Conservation (phyloP, 306 rosid genomes). For the Heteromeles arbutifolia region DNA sequence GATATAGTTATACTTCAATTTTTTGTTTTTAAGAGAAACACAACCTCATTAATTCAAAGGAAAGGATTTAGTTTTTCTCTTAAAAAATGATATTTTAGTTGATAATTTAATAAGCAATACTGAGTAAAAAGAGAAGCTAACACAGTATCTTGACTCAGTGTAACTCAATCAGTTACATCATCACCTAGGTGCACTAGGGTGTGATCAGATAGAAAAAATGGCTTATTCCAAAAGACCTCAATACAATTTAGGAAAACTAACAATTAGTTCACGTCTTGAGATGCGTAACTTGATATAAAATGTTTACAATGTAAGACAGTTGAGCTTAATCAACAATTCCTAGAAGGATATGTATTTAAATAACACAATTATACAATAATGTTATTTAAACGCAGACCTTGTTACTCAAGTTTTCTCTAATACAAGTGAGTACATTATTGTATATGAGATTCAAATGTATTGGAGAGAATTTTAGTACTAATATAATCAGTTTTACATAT, state of each 20-base stretch:
- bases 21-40: too few relatives aligned
- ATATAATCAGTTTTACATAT: background rate
- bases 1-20: too few relatives aligned
- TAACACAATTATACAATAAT: too few relatives aligned
- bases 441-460: background rate
- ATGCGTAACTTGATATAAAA: background rate
- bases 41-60: background rate
- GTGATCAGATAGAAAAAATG: background rate
- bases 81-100: too few relatives aligned
- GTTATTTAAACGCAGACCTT: background rate
- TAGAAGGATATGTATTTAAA: too few relatives aligned
- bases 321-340: too few relatives aligned
- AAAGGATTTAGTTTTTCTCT: background rate
- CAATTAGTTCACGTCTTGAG: background rate
- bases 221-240: background rate
- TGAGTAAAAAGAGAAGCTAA: too few relatives aligned
- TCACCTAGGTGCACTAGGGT: background rate
- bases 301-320: background rate
- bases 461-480: background rate
- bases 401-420: too few relatives aligned
- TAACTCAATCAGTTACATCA: background rate
- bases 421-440: background rate
- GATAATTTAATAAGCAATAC: background rate
- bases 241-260: too few relatives aligned
- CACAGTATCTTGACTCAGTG: background rate